phyloP scores from a whole-genome alignment of 768 basidiomycete species.

The Trametes elegans region DNA sequence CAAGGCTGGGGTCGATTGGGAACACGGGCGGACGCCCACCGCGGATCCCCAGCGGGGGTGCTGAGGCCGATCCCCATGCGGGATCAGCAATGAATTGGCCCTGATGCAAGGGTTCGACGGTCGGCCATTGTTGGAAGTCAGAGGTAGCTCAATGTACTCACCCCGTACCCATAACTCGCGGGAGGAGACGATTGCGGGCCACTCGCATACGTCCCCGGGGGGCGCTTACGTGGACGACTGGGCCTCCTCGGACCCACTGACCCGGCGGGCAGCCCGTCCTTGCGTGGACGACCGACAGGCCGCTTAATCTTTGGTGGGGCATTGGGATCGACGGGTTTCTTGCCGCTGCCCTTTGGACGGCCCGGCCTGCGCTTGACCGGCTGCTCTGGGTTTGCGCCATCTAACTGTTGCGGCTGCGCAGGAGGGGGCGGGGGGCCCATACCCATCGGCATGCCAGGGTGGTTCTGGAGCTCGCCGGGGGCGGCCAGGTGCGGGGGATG shows the following conservation, averaged over 20 bases:
- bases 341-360: constrained; percentile 77
- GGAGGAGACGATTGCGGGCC: constrained; percentile 10
- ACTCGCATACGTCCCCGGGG: constrained; percentile 33
- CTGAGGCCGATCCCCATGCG: constrained; percentile 23
- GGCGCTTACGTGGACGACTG: constrained; percentile 39
- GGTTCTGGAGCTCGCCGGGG: constrained; percentile 8
- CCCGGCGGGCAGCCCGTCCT: constrained; percentile 80
- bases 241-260: constrained; percentile 51
- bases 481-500: constrained; percentile 11
- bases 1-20: constrained; percentile 50
- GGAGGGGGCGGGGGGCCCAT: constrained; percentile 13
- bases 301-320: constrained; percentile 61
- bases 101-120: background rate
- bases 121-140: no score
- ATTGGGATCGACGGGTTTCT: constrained; percentile 48
- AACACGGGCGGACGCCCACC: constrained; percentile 28
- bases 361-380: constrained; percentile 69
- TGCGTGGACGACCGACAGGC: constrained; percentile 78
- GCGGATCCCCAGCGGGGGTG: constrained; percentile 22
- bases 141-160: constrained; percentile 3
- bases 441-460: constrained; percentile 6
- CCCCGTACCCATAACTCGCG: constrained; percentile 12
- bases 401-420: constrained; percentile 2
- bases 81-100: constrained; percentile 10
- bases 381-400: constrained; percentile 22